A percentile compares a stretch with the other conserved stretches of the same genome.
phyloP scores from a whole-genome alignment of 345 rosid species.

The Linum trigynum region DNA sequence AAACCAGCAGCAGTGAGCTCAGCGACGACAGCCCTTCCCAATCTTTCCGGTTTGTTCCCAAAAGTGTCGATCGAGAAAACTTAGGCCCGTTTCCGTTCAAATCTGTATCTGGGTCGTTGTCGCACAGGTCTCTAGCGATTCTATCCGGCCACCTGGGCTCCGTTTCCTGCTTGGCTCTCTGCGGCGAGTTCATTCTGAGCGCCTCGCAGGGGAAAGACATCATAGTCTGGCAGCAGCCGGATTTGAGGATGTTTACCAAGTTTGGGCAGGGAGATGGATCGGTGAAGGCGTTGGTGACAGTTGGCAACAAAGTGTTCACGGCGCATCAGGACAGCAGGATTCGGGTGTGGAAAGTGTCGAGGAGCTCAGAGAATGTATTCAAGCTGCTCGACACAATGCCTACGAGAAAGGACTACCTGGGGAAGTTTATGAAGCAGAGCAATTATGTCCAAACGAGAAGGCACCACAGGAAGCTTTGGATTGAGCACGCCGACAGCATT shows the following conservation, averaged over 20 bases:
- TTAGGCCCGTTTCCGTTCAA: slow-evolving; percentile 17
- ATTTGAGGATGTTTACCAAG: slow-evolving; percentile 70
- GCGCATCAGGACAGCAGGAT: slow-evolving; percentile 29
- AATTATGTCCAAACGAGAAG: slow-evolving; percentile 25
- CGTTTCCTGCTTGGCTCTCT: slow-evolving; percentile 69
- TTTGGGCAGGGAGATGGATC: slow-evolving; percentile 71
- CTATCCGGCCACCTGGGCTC: slow-evolving; percentile 77
- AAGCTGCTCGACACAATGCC: slow-evolving; percentile 23
- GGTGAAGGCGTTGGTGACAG: slow-evolving; percentile 20
- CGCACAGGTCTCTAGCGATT: slow-evolving; percentile 54
- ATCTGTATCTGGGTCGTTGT: slow-evolving; percentile 24
- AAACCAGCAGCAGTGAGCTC: slow-evolving; percentile 26
- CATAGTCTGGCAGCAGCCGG: slow-evolving; percentile 98
- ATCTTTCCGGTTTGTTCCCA: slow-evolving; percentile 34
- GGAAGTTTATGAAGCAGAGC: slow-evolving; percentile 26
- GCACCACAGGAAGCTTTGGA: slow-evolving; percentile 27
- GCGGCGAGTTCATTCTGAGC: slow-evolving; percentile 84
- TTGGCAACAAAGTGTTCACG: slow-evolving; percentile 22
- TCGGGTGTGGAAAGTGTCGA: slow-evolving; percentile 25
- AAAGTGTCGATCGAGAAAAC: slow-evolving; percentile 6
- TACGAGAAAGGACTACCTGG: slow-evolving; percentile 22
- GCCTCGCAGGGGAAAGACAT: slow-evolving; percentile 94
- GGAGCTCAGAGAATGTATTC: slow-evolving; percentile 25
- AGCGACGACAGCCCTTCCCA: slow-evolving; percentile 39
- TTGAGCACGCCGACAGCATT: slow-evolving; percentile 25